Base-by-base conservation (phyloP, 2,329 filamentous ascomycete genomes). In the Fusarium oligoseptatum region DNA sequence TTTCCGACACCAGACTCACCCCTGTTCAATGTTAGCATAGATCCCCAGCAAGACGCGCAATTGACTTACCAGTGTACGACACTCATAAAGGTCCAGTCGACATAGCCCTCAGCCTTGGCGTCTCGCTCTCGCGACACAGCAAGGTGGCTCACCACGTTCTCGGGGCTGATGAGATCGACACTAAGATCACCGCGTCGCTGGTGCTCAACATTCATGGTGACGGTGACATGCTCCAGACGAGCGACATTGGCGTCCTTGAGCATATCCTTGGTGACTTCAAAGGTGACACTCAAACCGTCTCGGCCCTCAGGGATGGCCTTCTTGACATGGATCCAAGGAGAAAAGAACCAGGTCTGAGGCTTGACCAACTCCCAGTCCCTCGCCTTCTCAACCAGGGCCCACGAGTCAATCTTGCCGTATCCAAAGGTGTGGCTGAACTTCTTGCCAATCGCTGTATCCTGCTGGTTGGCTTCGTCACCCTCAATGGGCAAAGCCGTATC, bases 71-170 rank as follows among this genome's bases (percentile, higher is more conserved):
- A 99, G 82, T 99, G 97, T 73, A 92, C 95, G 41, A 99, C 97
- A 71, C 93, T 97, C 97, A 99, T 99, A 79, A 99, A 99, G 0
- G 96, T 98, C 97, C 97, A 99, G 84, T 98, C 95, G 41, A 92
- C 86, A 81, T 98, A 99, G 10, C 97, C 97, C 24, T 84, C 83
- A 1, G 84, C 81, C 39, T 88, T 89, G 2, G 88, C 86, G 82
- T 99, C 97, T 24, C 90, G 83, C 69, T 88, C 88, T 74, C 97
- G 93, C 2, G 92, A 87, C 14, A 92, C 93, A 6, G 95, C 93
- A 63, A 99, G 90, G 80, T 98, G 92, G 80, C 95, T 98, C 73
- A 95, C 87, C 67, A 98, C 85, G 11, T 94, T 94, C 36, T 90
- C 87, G 0, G 97, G 97, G 77, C 95, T 98, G 80, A 94, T 90